Conservation (phyloP, 805 yeast genomes). For the Candida sphagnicola region DNA sequence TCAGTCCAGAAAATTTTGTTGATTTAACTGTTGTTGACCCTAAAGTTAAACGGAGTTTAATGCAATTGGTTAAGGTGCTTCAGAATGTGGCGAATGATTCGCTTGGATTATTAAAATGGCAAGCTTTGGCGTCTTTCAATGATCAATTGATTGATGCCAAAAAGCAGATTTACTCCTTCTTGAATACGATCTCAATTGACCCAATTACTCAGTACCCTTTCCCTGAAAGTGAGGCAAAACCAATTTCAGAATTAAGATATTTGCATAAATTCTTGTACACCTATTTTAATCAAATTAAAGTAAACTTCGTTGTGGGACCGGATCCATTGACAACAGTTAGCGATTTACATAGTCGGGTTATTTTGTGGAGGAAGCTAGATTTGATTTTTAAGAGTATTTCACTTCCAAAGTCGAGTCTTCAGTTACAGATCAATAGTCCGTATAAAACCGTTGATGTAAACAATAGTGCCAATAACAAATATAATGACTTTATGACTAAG, state of each 20-base stretch:
- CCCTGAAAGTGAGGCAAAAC: constrained; percentile 19
- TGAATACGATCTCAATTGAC: constrained; percentile 20
- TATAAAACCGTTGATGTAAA: constrained; percentile 39
- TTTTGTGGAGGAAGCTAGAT: constrained; percentile 41
- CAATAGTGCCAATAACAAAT: constrained; percentile 45
- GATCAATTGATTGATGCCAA: constrained; percentile 34
- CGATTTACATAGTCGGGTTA: constrained; percentile 19
- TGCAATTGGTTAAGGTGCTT: constrained; percentile 75
- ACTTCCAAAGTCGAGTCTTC: constrained; percentile 48
- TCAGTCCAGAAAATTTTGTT: constrained; percentile 69
- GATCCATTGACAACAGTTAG: constrained; percentile 7
- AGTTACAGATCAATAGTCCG: constrained; percentile 53
- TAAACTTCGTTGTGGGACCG: constrained; percentile 20
- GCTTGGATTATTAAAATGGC: constrained; percentile 60
- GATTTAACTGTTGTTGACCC: constrained; percentile 23
- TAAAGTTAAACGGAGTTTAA: constrained; percentile 58
- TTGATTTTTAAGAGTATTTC: constrained; percentile 47
- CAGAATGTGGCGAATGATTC: constrained; percentile 88
- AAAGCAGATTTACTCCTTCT: constrained; percentile 24
- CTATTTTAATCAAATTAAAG: constrained; percentile 28
- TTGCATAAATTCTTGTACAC: constrained; percentile 38
- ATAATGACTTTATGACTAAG: constrained; percentile 72
- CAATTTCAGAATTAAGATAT: constrained; percentile 35
- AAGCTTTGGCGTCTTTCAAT: constrained; percentile 40
- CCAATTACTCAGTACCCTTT: constrained; percentile 21